Evolutionary conservation across 2,329 filamentous ascomycete genomes (phyloP), one percentile per base, ranked within the genome.

Genomic region (Penicillium sp.): DNA sequence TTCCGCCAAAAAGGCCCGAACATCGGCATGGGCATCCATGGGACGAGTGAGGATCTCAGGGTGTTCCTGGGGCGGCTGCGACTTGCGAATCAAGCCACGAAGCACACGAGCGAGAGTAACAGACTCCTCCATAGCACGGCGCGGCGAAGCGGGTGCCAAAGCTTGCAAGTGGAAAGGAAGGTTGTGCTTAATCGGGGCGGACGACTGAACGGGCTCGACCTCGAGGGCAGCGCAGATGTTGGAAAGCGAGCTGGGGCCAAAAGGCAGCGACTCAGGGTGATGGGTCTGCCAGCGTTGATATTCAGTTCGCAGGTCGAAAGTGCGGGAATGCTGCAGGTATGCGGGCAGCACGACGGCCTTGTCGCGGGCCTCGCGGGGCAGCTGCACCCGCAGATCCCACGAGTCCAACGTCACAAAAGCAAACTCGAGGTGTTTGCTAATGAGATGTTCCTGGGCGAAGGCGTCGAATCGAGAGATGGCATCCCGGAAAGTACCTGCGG

Each of bases 241-340:
- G 68, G 92, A 89, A 64, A 99, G 84, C 75, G 94, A 95, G 58
- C 91, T 96, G 49, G 94, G 93, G 19, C 93, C 94, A 72, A 97
- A 99, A 3, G 94, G 93, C 53, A 99, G 84, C 56, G 93, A 97
- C 79, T 99, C 94, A 39, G 94, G 94, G 72, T 99, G 94, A 76
- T 97, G 93, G 70, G 95, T 91, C 78, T 97, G 94, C 92, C 94
- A 99, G 73, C 92, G 86, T 79, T 97, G 92, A 75, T 99, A 99
- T 79, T 99, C 94, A 70, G 92, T 96, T 62, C 94, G 90, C 57
- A 99, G 85, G 73, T 97, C 94, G 73, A 97, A 99, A 57, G 93
- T 96, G 60, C 94, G 88, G 39, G 94, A 97, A 81, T 99, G 94
- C 80, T 99, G 94, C 59, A 99, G 85, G 76, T 99, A 99, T 10